A percentile compares a stretch with the other conserved stretches of the same genome.
phyloP scores from a whole-genome alignment of 805 yeast species.

The Dipodascopsis uninucleata region DNA sequence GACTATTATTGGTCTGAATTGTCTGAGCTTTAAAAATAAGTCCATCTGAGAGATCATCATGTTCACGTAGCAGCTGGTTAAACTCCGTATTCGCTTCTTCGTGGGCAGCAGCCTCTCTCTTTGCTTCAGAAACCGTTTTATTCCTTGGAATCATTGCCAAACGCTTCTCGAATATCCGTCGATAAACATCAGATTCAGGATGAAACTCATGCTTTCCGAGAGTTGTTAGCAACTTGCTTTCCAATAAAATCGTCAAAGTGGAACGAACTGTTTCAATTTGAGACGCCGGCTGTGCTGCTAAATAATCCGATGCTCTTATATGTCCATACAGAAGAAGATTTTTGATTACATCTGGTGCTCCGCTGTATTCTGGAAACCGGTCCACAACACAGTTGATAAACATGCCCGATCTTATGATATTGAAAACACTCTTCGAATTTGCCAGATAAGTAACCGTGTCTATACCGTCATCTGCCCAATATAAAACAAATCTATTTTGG shows the following conservation, averaged over 20 bases:
- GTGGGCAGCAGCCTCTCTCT: constrained; percentile 59
- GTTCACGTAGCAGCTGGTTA: constrained; percentile 15
- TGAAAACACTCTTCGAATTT: constrained; percentile 59
- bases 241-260: constrained; percentile 46
- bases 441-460: constrained; percentile 29
- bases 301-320: constrained; percentile 53
- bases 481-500: constrained; percentile 71
- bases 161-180: constrained; percentile 22
- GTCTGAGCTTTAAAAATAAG: constrained; percentile 18
- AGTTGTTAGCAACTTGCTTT: constrained; percentile 51
- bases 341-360: constrained; percentile 58
- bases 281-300: constrained; percentile 32
- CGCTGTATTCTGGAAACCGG: constrained; percentile 39
- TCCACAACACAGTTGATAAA: constrained; percentile 54
- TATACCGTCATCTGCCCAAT: constrained; percentile 49
- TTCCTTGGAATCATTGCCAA: constrained; percentile 24
- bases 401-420: constrained; percentile 70
- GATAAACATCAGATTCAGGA: constrained; percentile 34
- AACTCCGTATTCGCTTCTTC: constrained; percentile 44
- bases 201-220: constrained; percentile 40
- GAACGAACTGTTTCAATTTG: constrained; percentile 36
- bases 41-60: constrained; percentile 27
- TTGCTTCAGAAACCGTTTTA: constrained; percentile 49
- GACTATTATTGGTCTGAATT: not conserved
- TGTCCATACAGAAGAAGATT: constrained; percentile 69